A percentile compares a stretch with the other conserved stretches of the same genome.
Evolutionary conservation across 139 green algal genomes (phyloP).

Genomic region (Astrephomene gubernaculifera): DNA sequence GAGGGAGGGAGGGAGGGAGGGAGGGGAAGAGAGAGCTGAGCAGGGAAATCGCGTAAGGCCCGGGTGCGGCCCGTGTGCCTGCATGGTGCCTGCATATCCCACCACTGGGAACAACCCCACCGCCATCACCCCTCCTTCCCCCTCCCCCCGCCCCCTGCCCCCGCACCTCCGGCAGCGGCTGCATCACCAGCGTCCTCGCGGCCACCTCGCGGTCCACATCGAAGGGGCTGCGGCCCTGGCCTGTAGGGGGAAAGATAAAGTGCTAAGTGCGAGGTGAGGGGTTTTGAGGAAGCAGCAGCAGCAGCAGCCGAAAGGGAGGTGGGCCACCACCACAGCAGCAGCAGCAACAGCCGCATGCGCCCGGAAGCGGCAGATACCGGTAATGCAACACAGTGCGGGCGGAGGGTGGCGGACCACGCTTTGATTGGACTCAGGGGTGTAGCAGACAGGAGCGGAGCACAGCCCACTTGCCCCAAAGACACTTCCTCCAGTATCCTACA

Average conservation of each 20-base stretch:
- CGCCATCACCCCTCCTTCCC: not conserved
- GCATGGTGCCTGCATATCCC: too few relatives aligned
- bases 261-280: not conserved
- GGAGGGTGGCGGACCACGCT: too few relatives aligned
- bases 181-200: conserved; percentile 67
- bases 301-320: too few relatives aligned
- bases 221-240: conserved; percentile 77
- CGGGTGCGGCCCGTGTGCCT: too few relatives aligned
- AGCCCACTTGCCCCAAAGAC: too few relatives aligned
- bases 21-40: not conserved
- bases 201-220: conserved; percentile 80
- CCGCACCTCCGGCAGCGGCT: conserved; percentile 68
- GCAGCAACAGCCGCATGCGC: too few relatives aligned
- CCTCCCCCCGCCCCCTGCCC: not conserved
- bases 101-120: too few relatives aligned
- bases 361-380: too few relatives aligned
- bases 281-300: not conserved
- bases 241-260: not conserved
- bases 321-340: too few relatives aligned
- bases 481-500: not conserved
- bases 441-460: too few relatives aligned
- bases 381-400: too few relatives aligned
- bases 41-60: not conserved
- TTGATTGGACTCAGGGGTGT: too few relatives aligned
- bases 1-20: not conserved